These are phyloP conservation scores for Xylariaceae sp. DNA, from an alignment of 2,329 filamentous ascomycete genomes.

Conservation along the genomic window DNA sequence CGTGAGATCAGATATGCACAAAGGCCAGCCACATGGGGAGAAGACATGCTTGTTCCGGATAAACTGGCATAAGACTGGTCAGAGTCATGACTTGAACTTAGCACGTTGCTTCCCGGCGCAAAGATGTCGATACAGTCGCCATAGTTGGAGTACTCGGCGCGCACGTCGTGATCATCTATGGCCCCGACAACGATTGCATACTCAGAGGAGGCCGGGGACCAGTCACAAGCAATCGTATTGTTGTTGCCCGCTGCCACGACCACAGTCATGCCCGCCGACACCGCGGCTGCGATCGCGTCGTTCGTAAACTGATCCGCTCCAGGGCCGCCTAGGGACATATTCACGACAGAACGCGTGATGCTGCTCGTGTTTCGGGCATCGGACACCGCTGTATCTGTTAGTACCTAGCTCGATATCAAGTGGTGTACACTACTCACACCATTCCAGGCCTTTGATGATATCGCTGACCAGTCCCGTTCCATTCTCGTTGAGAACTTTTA, in stretches of 20 bases:
- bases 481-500: constrained; percentile 24
- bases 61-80: constrained; percentile 16
- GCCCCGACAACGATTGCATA: constrained; percentile 25
- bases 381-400: constrained; percentile 21
- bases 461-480: constrained; percentile 2
- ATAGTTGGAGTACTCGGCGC: constrained; percentile 23
- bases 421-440: constrained; percentile 19
- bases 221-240: constrained; percentile 20
- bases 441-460: constrained; percentile 25
- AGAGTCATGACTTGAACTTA: constrained; percentile 19
- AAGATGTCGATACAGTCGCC: constrained; percentile 24
- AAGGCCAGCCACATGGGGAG: constrained; percentile 26
- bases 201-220: constrained; percentile 22
- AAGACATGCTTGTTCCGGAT: constrained; percentile 27
- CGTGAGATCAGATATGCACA: constrained; percentile 25
- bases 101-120: constrained; percentile 24
- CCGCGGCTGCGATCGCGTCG: constrained; percentile 19
- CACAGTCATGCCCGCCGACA: constrained; percentile 22
- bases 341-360: constrained; percentile 25
- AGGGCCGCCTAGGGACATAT: constrained; percentile 24
- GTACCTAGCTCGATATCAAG: not conserved
- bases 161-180: constrained; percentile 21
- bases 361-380: constrained; percentile 20
- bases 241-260: constrained; percentile 27
- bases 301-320: constrained; percentile 16